Base-by-base conservation (phyloP, 2,329 filamentous ascomycete species). In the Neonectria punicea region DNA sequence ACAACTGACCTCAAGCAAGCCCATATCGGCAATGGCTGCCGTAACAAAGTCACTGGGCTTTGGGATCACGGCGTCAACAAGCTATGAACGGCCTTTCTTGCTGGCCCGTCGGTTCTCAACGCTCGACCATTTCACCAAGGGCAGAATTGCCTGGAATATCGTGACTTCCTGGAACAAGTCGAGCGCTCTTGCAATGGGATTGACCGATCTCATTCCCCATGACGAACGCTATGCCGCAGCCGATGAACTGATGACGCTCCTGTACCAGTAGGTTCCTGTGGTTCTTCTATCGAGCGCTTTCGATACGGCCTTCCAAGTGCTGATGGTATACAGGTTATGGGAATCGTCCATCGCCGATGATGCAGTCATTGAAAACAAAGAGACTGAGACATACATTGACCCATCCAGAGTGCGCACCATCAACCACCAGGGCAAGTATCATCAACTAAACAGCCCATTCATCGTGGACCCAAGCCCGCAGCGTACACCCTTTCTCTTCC, bases 51-150 rank as follows among this genome's bases (percentile, higher is more conserved):
- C 81, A 58, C 83, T 92, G 6, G 86, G 84, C 0, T 91, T 91
- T 64, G 89, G 89, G 0, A 85, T 91, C 3, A 91, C 89, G 0
- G 84, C 88, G 1, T 85, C 85, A 2, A 90, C 89, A 1, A 90
- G 53, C 20, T 66, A 59, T 11, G 53, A 57, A 25, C 22, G 55
- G 4, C 63, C 63, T 1, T 66, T 63, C 44, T 13, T 66, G 22
- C 54, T 66, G 5, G 63, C 63, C 5, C 53, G 63, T 3, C 49
- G 59, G 2, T 63, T 58, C 14, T 66, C 63, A 8, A 66, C 63
- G 3, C 59, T 66, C 0, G 63, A 66, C 2, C 63, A 66, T 20
- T 58, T 58, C 4, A 66, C 63, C 11, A 63, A 63, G 28, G 63
- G 63, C 0, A 36, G 63, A 3, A 32, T 66, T 16, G 63, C 34